phyloP scores from a whole-genome alignment of 2,329 filamentous ascomycete genomes.

The Fonsecaea multimorphosa region DNA sequence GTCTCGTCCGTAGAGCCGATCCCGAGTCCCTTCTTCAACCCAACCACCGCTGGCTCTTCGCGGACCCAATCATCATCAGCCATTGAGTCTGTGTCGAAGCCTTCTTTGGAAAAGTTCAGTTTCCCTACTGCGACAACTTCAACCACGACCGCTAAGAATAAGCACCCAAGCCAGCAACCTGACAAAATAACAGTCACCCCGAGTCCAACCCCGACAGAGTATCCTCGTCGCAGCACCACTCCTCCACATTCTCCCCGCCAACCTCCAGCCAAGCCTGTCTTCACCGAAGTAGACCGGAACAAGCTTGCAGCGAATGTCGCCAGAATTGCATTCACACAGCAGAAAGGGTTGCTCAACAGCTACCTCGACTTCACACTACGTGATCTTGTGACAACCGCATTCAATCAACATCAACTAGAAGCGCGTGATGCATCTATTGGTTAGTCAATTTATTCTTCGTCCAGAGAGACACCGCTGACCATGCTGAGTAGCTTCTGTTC shows the following conservation, averaged over 20 bases:
- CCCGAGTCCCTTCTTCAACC: conserved; percentile 3
- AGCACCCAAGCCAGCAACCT: not conserved
- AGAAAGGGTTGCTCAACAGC: conserved; percentile 33
- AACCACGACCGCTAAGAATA: not conserved
- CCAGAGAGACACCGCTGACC: not conserved
- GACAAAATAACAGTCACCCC: not conserved
- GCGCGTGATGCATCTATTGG: conserved; percentile 28
- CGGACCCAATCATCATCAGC: not conserved
- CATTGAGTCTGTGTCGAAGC: conserved; percentile 8
- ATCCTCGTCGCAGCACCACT: conserved; percentile 21
- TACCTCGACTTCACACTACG: conserved; percentile 35
- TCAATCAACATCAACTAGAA: conserved; percentile 31
- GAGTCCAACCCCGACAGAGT: conserved; percentile 6
- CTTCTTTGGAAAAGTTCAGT: conserved; percentile 6
- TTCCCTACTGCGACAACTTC: not conserved
- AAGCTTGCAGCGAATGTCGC: conserved; percentile 26
- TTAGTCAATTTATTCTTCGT: conserved; percentile 17
- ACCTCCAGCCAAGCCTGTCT: conserved; percentile 15
- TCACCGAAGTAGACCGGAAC: conserved; percentile 19
- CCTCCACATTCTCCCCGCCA: conserved; percentile 24
- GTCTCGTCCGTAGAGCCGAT: not conserved
- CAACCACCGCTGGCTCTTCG: conserved; percentile 4
- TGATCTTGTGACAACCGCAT: conserved; percentile 27
- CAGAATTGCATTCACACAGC: conserved; percentile 30
- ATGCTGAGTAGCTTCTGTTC: conserved; percentile 40